phyloP scores from a whole-genome alignment of 208 protist genomes.

The Leishmania turanica region DNA sequence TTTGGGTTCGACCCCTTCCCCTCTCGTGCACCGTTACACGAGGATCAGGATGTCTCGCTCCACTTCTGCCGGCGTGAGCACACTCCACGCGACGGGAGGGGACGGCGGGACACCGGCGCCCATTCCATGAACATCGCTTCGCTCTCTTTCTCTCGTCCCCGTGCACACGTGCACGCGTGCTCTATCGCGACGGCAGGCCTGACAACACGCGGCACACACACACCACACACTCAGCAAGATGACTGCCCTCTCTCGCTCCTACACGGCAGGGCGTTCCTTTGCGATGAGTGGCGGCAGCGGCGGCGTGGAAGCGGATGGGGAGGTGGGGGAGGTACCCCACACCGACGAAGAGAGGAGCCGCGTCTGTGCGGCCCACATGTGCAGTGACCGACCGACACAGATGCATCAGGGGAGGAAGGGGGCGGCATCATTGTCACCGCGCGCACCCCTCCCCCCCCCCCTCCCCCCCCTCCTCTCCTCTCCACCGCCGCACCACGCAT shows the following conservation, averaged over 20 bases:
- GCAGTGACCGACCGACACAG: background rate
- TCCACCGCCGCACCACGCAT: background rate
- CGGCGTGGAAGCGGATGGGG: background rate
- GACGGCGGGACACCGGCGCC: no score
- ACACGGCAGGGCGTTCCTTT: background rate
- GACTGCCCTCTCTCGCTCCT: background rate
- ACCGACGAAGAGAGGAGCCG: background rate
- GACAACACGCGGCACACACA: no score
- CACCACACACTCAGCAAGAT: background rate
- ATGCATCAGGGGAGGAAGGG: background rate
- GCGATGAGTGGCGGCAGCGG: background rate
- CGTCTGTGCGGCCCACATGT: no score
- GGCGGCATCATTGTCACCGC: background rate
- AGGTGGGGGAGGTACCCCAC: no score
- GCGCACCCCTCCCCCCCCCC: no score
- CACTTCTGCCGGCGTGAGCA: background rate
- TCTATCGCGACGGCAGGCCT: background rate
- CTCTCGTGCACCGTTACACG: background rate
- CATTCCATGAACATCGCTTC: background rate
- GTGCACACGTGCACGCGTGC: background rate
- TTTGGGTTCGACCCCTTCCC: background rate
- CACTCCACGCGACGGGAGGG: background rate
- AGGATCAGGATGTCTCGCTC: background rate
- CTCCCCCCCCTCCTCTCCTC: no score
- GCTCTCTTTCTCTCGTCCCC: background rate